Evolutionary conservation across 345 rosid genomes (phyloP).

Genomic region (Eucalyptus sp.): DNA sequence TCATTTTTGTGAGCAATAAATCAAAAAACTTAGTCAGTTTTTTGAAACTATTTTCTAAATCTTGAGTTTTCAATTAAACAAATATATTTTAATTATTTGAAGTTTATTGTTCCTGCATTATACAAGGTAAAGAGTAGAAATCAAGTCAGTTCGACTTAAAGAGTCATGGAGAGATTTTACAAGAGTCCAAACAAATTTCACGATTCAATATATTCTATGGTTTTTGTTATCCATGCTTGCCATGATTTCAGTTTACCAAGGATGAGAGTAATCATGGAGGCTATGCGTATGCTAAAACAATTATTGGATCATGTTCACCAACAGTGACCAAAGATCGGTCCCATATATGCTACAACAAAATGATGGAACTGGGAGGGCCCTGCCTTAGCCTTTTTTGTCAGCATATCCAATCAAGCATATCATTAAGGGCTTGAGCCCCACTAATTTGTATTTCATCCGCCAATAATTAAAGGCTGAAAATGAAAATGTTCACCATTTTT

Average conservation of each 20-base stretch:
- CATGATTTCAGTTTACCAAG: neutral
- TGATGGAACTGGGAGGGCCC: neutral
- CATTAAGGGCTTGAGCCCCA: too few species aligned
- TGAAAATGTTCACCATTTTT: neutral
- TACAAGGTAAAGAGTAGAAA: neutral
- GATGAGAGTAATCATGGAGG: too few species aligned
- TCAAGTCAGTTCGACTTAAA: neutral
- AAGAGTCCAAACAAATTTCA: neutral
- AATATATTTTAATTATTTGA: too few species aligned
- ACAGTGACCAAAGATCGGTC: too few species aligned
- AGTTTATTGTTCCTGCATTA: neutral
- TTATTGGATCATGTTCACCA: too few species aligned
- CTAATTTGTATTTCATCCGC: neutral
- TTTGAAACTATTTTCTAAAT: too few species aligned
- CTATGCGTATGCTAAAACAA: too few species aligned
- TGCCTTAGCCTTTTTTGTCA: neutral
- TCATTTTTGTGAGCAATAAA: too few species aligned
- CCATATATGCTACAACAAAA: neutral
- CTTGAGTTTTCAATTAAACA: too few species aligned
- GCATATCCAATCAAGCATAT: neutral
- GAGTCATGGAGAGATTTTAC: neutral
- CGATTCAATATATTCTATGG: too few species aligned
- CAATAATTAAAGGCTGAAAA: neutral
- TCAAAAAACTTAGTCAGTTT: too few species aligned
- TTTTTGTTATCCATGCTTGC: neutral